These are phyloP conservation scores for Nyctanthes arbortristis DNA, from an alignment of 257 asterid genomes.

Conservation along the genomic window DNA sequence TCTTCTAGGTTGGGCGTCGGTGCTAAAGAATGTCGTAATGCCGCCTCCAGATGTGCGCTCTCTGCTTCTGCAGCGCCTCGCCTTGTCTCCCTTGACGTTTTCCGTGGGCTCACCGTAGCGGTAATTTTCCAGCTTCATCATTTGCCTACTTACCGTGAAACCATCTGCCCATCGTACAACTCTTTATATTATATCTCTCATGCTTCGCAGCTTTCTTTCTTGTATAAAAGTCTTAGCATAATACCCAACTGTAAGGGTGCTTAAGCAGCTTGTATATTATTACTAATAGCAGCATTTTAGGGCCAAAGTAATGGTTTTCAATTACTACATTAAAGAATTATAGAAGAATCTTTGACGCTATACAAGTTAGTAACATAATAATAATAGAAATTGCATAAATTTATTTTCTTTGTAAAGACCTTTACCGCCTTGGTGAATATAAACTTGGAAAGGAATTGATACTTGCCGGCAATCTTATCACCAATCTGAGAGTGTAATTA, in stretches of 20 bases:
- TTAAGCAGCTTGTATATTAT: neutral
- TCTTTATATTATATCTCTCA: no score
- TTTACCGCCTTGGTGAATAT: neutral
- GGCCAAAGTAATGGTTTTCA: neutral
- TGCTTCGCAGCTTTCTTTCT: neutral
- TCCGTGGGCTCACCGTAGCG: constrained; percentile 60
- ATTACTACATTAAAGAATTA: neutral
- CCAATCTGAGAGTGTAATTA: neutral
- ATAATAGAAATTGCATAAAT: neutral
- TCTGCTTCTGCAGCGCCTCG: constrained; percentile 30
- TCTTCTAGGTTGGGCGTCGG: constrained; percentile 15
- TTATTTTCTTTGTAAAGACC: neutral
- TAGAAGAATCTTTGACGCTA: neutral
- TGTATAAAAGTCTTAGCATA: neutral
- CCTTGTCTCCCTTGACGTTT: constrained; percentile 57
- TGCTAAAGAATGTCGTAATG: neutral
- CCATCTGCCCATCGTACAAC: neutral
- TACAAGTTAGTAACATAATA: neutral
- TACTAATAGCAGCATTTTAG: neutral
- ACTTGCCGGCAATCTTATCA: neutral
- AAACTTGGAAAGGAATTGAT: neutral
- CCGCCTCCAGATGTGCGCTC: neutral
- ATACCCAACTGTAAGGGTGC: neutral
- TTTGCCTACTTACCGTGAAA: neutral
- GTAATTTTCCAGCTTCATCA: constrained; percentile 33